A percentile compares a stretch with the other conserved stretches of the same genome.
Conservation (phyloP, 352 stramenopile genomes). For the Globisporangium apiculatum region DNA sequence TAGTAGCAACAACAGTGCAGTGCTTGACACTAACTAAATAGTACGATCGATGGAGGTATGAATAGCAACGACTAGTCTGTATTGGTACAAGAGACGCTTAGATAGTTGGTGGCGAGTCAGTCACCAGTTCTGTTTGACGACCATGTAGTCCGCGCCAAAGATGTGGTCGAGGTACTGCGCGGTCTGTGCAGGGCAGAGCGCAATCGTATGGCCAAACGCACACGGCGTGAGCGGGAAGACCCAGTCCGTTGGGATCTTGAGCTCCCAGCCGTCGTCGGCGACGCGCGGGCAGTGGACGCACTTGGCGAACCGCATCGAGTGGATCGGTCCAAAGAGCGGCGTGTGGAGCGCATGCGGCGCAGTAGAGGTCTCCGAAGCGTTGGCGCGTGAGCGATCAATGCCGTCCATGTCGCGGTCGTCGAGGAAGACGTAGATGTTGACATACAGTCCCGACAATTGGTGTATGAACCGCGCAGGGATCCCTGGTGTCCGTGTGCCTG, state of each 20-base stretch:
- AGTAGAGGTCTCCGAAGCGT: no score
- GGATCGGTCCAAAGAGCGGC: constrained; percentile 10
- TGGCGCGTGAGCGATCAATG: not conserved
- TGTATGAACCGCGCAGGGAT: constrained; percentile 22
- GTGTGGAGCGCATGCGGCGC: not conserved
- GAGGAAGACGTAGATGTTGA: constrained; percentile 25
- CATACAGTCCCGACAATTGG: constrained; percentile 16
- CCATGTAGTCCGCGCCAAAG: constrained; percentile 15
- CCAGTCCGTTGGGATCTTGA: constrained; percentile 20
- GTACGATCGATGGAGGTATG: no score
- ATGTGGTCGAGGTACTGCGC: constrained; percentile 19
- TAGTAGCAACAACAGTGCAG: no score
- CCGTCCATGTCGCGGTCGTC: constrained; percentile 6
- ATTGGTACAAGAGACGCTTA: no score
- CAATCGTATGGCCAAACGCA: constrained; percentile 9
- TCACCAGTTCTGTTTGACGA: constrained; percentile 8
- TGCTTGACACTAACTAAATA: no score
- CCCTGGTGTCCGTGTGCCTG: constrained; percentile 9
- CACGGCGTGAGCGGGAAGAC: constrained; percentile 22
- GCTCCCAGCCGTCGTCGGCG: constrained; percentile 4
- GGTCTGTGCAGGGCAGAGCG: constrained; percentile 13
- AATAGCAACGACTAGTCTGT: not conserved
- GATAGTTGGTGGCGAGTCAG: no score
- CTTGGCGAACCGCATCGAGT: constrained; percentile 14
- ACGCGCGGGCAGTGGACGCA: constrained; percentile 13